phyloP scores from a whole-genome alignment of 2,329 filamentous ascomycete genomes.

The Tolypocladium capitatum region DNA sequence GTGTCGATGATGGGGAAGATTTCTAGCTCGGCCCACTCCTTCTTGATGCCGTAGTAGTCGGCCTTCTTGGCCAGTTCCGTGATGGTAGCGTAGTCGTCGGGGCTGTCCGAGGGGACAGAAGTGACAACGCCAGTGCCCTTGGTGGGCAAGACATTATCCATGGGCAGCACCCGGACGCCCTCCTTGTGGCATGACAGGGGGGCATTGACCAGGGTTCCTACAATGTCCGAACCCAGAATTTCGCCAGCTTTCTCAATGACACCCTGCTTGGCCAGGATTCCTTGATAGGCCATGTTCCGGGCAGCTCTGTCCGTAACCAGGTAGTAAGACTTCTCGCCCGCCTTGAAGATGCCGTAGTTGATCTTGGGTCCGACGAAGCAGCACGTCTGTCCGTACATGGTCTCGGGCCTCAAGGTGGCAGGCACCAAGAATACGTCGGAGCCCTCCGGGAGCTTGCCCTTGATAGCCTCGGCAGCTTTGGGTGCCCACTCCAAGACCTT shows the following conservation, averaged over 20 bases:
- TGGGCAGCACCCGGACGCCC: slow-evolving; percentile 79
- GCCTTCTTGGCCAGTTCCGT: slow-evolving; percentile 86
- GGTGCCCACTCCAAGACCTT: slow-evolving; percentile 83
- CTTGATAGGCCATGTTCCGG: slow-evolving; percentile 94
- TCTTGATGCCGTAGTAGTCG: slow-evolving; percentile 90
- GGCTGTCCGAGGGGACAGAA: slow-evolving; percentile 84
- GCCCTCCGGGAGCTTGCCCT: slow-evolving; percentile 64
- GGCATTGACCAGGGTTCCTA: slow-evolving; percentile 82
- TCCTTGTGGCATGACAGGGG: slow-evolving; percentile 77
- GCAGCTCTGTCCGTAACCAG: slow-evolving; percentile 75
- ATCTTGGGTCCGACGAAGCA: slow-evolving; percentile 91
- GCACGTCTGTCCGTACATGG: slow-evolving; percentile 96
- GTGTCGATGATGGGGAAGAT: slow-evolving; percentile 84
- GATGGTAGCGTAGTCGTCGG: slow-evolving; percentile 87
- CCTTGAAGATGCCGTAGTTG: slow-evolving; percentile 77
- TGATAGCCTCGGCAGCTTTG: slow-evolving; percentile 55
- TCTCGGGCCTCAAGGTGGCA: slow-evolving; percentile 87
- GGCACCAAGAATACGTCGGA: slow-evolving; percentile 81
- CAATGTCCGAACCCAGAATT: slow-evolving; percentile 61
- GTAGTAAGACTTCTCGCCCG: slow-evolving; percentile 65
- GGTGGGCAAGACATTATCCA: slow-evolving; percentile 82
- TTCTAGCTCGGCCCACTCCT: slow-evolving; percentile 89
- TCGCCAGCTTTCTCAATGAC: slow-evolving; percentile 62
- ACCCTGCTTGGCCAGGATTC: slow-evolving; percentile 66
- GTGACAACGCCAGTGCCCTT: slow-evolving; percentile 97